These are phyloP conservation scores for Hansenula sp. DNA, from an alignment of 1,139 yeast genomes.

Conservation along the genomic window DNA sequence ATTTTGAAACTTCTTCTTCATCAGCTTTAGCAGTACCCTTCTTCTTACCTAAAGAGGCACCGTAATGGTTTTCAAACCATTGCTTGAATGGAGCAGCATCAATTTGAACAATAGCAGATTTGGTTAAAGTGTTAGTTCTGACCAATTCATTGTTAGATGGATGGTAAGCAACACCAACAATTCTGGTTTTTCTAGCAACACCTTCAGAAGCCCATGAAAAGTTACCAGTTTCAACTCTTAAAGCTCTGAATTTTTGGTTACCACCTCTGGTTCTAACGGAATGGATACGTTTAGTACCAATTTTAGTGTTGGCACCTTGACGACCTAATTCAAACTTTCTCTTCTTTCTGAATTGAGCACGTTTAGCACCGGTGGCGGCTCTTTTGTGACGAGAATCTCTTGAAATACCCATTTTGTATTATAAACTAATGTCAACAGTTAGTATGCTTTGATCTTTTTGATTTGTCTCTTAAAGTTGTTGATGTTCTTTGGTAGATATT, in stretches of 20 bases:
- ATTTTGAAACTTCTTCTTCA: constrained; percentile 57
- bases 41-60: constrained; percentile 84
- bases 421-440: constrained; percentile 15
- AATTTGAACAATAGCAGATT: constrained; percentile 97
- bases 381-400: constrained; percentile 99
- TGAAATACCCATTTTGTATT: constrained; percentile 91
- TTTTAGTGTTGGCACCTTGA: constrained; percentile 99
- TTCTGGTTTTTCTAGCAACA: constrained; percentile 97
- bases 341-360: constrained; percentile 99
- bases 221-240: constrained; percentile 99
- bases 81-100: constrained; percentile 99
- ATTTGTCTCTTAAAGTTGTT: background rate
- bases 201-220: constrained; percentile 99
- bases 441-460: constrained; percentile 3
- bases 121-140: constrained; percentile 99
- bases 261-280: constrained; percentile 99
- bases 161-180: constrained; percentile 96
- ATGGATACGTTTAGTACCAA: constrained; percentile 98
- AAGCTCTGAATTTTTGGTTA: constrained; percentile 99
- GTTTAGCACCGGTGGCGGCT: constrained; percentile 99
- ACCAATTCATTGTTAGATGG: constrained; percentile 99
- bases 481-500: background rate
- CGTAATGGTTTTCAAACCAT: constrained; percentile 99
- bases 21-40: constrained; percentile 32
- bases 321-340: constrained; percentile 99